Evolutionary conservation across 164 flowering plant genomes (phyloP).

Genomic region (Aristolochia contorta): DNA sequence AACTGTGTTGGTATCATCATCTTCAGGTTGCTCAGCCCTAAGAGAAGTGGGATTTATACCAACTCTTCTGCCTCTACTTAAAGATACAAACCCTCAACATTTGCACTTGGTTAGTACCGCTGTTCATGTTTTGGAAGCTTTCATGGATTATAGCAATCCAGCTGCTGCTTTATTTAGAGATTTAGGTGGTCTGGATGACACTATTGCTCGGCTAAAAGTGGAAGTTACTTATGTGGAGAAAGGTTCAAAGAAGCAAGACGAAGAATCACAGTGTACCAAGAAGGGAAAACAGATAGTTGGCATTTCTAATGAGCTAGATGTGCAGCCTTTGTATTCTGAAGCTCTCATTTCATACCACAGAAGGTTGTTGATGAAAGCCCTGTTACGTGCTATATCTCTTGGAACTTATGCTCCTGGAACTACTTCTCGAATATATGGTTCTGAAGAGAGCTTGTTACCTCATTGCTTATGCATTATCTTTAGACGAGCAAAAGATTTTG

Average conservation of each 20-base stretch:
- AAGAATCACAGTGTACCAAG: constrained; percentile 26
- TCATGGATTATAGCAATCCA: constrained; percentile 92
- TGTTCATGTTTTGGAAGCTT: constrained; percentile 78
- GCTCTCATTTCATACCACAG: constrained; percentile 70
- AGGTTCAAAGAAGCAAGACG: constrained; percentile 40
- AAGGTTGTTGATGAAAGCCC: constrained; percentile 67
- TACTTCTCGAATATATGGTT: constrained; percentile 51
- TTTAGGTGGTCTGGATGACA: constrained; percentile 86
- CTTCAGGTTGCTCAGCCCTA: constrained; percentile 87
- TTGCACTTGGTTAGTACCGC: constrained; percentile 80
- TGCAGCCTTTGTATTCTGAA: constrained; percentile 65
- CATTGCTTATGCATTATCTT: constrained; percentile 65
- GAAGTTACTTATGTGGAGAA: constrained; percentile 67
- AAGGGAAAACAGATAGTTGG: constrained; percentile 27
- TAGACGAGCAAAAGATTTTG: constrained; percentile 80
- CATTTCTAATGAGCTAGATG: constrained; percentile 35
- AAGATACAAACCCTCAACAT: constrained; percentile 77
- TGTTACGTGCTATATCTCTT: constrained; percentile 80
- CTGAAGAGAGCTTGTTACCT: constrained; percentile 78
- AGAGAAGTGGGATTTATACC: constrained; percentile 92
- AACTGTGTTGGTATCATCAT: constrained; percentile 77
- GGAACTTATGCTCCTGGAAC: constrained; percentile 92
- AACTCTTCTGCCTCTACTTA: constrained; percentile 83
- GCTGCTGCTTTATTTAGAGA: constrained; percentile 87
- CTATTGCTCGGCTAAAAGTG: constrained; percentile 61